Conservation (phyloP, 2,329 filamentous ascomycete species). For the Colletotrichum sp. region DNA sequence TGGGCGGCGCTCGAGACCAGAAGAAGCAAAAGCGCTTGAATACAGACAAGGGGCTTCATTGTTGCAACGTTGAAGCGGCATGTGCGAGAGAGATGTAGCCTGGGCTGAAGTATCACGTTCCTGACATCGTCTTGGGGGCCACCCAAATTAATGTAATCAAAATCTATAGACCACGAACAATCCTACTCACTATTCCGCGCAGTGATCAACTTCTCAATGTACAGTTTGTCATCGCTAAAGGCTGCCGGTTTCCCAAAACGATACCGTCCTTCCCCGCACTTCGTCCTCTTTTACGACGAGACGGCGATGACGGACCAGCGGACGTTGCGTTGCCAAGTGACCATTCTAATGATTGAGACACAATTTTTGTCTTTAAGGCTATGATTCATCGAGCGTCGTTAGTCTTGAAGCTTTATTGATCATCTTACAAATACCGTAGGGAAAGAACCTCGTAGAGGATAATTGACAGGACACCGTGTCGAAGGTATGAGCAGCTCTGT, state of each 20-base stretch:
- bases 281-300: background rate
- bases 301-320: background rate
- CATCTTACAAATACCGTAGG: background rate
- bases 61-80: background rate
- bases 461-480: background rate
- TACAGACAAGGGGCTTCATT: background rate
- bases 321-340: background rate
- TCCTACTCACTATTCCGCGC: fast-evolving
- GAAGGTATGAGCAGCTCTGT: background rate
- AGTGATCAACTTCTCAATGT: background rate
- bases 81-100: background rate
- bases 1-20: background rate
- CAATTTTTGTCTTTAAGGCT: fast-evolving
- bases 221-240: background rate
- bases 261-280: background rate
- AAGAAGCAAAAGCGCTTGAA: background rate
- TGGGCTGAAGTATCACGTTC: background rate
- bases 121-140: background rate
- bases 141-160: background rate
- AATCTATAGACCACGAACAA: background rate
- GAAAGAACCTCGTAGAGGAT: background rate
- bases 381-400: background rate
- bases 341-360: background rate
- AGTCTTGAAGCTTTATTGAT: background rate
- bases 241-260: background rate